Percentiles rank a stretch among this genome's conserved stretches.
Conservation (phyloP, 345 rosid genomes). For the Heritiera fomes region DNA sequence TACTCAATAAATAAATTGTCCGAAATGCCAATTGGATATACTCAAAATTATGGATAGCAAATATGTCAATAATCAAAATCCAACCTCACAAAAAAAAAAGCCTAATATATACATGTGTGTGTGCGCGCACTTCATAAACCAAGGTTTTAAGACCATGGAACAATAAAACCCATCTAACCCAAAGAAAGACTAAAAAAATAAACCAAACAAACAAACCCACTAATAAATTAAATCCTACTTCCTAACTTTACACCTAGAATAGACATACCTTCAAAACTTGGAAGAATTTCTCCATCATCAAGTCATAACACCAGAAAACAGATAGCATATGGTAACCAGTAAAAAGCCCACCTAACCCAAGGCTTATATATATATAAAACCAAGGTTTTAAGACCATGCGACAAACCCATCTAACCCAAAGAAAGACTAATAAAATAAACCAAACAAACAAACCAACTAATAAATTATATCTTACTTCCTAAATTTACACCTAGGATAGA, state of each 20-base stretch:
- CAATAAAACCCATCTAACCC: background rate
- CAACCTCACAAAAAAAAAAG: background rate
- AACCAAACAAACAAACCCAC: background rate
- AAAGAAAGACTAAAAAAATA: background rate
- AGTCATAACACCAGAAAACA: too few species aligned
- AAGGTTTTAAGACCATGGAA: background rate
- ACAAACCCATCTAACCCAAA: background rate
- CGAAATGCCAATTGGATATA: background rate
- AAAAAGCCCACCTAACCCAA: too few species aligned
- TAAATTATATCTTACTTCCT: background rate
- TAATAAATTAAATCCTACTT: background rate
- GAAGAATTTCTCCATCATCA: too few species aligned
- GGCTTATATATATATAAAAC: too few species aligned
- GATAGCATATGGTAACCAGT: background rate
- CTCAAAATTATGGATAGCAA: background rate
- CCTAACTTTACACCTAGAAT: background rate
- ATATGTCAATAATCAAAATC: background rate
- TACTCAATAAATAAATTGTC: background rate
- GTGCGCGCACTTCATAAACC: background rate
- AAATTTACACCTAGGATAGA: background rate
- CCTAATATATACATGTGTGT: background rate
- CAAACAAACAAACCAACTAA: background rate
- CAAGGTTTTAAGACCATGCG: too few species aligned
- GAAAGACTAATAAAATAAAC: background rate
- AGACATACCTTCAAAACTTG: too few species aligned